Evolutionary conservation across 1,284 basidiomycete species (phyloP).

Genomic region (Rhodotorula sp.): DNA sequence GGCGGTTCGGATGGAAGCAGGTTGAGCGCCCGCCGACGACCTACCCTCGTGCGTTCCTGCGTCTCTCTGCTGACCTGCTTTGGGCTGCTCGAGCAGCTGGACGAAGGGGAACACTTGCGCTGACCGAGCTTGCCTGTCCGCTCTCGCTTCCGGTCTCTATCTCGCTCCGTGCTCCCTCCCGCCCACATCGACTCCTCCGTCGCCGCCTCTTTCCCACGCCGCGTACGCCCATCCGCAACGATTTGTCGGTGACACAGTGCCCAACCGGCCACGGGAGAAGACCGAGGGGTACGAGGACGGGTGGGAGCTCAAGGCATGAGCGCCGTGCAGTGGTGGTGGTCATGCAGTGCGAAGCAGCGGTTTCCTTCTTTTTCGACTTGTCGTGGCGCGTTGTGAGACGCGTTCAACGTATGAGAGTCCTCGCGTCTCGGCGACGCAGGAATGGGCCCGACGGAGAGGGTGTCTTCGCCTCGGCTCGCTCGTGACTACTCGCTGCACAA

Average conservation of each 20-base stretch:
- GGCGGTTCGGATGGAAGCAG: constrained; percentile 68
- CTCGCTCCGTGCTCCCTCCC: too few species aligned
- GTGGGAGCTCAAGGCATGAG: constrained; percentile 32
- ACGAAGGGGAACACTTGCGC: neutral
- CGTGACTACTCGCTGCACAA: too few species aligned
- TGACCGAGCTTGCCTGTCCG: neutral
- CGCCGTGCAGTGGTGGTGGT: neutral
- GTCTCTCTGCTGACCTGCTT: too few species aligned
- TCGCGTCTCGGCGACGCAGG: too few species aligned
- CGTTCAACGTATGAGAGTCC: too few species aligned
- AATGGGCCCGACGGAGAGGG: too few species aligned
- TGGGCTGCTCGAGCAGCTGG: neutral
- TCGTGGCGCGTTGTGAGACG: too few species aligned
- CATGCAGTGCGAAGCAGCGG: too few species aligned
- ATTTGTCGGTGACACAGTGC: constrained; percentile 23
- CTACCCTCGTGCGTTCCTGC: constrained; percentile 73
- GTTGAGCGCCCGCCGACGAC: constrained; percentile 75
- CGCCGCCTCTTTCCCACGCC: neutral
- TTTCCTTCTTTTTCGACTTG: too few species aligned
- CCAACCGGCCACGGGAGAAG: constrained; percentile 41
- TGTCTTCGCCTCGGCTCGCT: too few species aligned
- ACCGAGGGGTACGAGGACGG: constrained; percentile 44
- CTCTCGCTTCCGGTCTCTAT: too few species aligned
- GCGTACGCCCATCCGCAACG: neutral
- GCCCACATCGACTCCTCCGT: neutral